Percentiles rank a stretch among this genome's conserved stretches.
phyloP scores from a whole-genome alignment of 257 asterid genomes.

The Solanum etuberosum region DNA sequence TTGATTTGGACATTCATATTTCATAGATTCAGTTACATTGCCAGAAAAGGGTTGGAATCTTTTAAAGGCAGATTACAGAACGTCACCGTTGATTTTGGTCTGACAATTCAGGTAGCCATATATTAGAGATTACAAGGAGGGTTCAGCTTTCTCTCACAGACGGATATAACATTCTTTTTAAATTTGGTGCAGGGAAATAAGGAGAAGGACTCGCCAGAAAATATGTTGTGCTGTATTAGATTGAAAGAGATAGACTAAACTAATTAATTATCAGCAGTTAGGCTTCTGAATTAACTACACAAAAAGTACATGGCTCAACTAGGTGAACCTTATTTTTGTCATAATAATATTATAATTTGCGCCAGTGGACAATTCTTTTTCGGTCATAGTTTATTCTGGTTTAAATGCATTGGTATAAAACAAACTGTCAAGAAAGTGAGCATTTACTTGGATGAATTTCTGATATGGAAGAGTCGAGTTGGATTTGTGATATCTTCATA shows the following conservation, averaged over 20 bases:
- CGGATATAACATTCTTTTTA: neutral
- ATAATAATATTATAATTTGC: neutral
- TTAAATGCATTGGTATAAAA: neutral
- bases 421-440: neutral
- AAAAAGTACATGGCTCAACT: neutral
- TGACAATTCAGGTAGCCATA: neutral
- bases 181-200: conserved; percentile 64
- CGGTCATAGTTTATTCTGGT: neutral
- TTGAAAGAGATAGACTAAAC: conserved; percentile 56
- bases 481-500: neutral
- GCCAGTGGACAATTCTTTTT: neutral
- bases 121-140: neutral
- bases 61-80: neutral
- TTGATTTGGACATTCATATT: neutral
- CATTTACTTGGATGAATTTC: neutral
- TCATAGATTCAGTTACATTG: neutral
- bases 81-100: neutral
- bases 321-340: neutral
- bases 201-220: conserved; percentile 69
- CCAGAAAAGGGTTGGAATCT: conserved; percentile 3
- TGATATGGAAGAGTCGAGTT: neutral
- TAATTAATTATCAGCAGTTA: conserved; percentile 48
- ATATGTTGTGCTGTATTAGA: conserved; percentile 61
- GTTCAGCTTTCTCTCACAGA: neutral
- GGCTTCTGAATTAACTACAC: conserved; percentile 23